phyloP scores from a whole-genome alignment of 371 early-diverging fungal genomes.

The Mucor circinelloides region DNA sequence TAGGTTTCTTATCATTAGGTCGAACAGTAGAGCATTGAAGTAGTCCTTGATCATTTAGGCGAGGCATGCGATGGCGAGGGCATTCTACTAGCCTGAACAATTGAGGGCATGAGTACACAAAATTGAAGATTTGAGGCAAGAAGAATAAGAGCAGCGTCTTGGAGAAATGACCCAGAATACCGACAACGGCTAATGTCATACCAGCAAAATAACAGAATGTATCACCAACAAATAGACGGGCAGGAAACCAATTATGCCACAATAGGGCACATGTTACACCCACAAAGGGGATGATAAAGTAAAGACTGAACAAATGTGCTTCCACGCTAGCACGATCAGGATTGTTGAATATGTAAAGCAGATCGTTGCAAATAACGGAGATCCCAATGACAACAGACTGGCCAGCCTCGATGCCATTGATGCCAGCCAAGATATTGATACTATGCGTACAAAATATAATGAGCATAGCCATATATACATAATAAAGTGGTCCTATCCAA shows the following conservation, averaged over 20 bases:
- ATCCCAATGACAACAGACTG: constrained; percentile 90
- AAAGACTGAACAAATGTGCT: constrained; percentile 82
- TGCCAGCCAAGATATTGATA: constrained; percentile 98
- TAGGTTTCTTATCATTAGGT: constrained; percentile 34
- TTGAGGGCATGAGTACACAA: constrained; percentile 94
- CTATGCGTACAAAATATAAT: constrained; percentile 96
- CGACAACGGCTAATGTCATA: constrained; percentile 97
- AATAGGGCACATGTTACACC: constrained; percentile 82
- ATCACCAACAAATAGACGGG: constrained; percentile 96
- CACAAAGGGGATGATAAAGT: constrained; percentile 90
- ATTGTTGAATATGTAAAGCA: constrained; percentile 62
- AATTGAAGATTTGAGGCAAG: constrained; percentile 96
- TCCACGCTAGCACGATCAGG: constrained; percentile 58
- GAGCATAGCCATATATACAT: constrained; percentile 88
- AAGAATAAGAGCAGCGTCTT: constrained; percentile 94
- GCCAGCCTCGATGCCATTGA: constrained; percentile 97
- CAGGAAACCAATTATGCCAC: constrained; percentile 91
- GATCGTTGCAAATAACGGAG: constrained; percentile 83
- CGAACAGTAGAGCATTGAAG: constrained; percentile 49
- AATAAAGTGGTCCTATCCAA: constrained; percentile 80
- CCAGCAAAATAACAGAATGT: constrained; percentile 98
- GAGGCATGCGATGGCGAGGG: constrained; percentile 96
- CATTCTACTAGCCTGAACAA: constrained; percentile 94
- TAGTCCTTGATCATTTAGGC: constrained; percentile 56
- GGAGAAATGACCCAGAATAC: constrained; percentile 90